Percentiles rank a stretch among this genome's conserved stretches.
Evolutionary conservation across 768 basidiomycete species (phyloP).

Genomic region (Porpolomopsis calyptriformis): DNA sequence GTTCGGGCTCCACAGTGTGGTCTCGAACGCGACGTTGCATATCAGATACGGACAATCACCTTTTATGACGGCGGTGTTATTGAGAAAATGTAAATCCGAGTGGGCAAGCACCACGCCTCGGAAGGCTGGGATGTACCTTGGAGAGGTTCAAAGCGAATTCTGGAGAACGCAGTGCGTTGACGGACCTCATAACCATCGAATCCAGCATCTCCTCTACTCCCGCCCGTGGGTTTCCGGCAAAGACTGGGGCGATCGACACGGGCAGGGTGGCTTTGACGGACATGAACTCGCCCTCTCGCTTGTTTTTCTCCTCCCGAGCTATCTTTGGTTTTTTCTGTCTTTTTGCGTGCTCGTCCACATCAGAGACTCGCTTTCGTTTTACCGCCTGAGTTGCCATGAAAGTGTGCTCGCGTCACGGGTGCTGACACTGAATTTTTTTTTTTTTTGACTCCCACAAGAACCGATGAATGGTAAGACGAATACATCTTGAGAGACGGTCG

Average conservation of each 20-base stretch:
- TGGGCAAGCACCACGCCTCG: slow-evolving; percentile 82
- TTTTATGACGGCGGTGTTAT: slow-evolving; percentile 54
- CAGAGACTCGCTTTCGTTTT: slow-evolving; percentile 40
- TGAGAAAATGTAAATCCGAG: slow-evolving; percentile 61
- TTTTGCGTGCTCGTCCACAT: slow-evolving; percentile 18
- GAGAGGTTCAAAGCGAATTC: background rate
- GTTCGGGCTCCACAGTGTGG: slow-evolving; percentile 80
- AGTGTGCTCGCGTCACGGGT: background rate
- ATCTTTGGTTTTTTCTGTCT: slow-evolving; percentile 26
- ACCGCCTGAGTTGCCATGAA: slow-evolving; percentile 20
- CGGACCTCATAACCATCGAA: slow-evolving; percentile 90
- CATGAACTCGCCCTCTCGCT: slow-evolving; percentile 43
- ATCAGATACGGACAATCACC: slow-evolving; percentile 81
- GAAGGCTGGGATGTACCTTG: slow-evolving; percentile 80
- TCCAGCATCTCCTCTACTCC: slow-evolving; percentile 88
- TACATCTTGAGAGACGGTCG: too few species aligned
- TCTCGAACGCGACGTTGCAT: slow-evolving; percentile 66
- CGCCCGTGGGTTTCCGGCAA: slow-evolving; percentile 55
- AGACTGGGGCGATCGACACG: slow-evolving; percentile 74
- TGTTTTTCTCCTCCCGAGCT: slow-evolving; percentile 21
- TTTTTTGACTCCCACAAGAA: too few species aligned
- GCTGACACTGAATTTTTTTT: too few species aligned
- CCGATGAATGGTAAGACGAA: too few species aligned
- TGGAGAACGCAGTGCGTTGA: slow-evolving; percentile 4
- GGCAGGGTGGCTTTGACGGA: slow-evolving; percentile 54